Evolutionary conservation across 805 yeast genomes (phyloP).

Genomic region (Saccharomyces jurei): DNA sequence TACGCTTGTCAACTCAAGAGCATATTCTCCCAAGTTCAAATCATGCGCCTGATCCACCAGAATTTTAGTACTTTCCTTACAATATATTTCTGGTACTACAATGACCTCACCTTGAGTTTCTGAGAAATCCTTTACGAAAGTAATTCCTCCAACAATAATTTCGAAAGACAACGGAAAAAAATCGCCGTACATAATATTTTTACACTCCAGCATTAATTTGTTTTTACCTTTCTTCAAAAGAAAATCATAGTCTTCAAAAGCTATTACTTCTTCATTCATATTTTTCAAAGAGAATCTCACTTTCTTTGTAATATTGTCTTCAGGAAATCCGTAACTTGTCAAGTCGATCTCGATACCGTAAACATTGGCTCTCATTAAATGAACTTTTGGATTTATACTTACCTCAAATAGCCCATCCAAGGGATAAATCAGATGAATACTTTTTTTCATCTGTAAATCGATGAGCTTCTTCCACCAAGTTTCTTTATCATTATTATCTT

Average conservation of each 20-base stretch:
- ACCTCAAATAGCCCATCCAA: slow-evolving; percentile 19
- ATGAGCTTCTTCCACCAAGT: slow-evolving; percentile 25
- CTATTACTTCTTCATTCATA: slow-evolving; percentile 8
- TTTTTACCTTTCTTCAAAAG: slow-evolving; percentile 6
- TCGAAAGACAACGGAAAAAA: slow-evolving; percentile 19
- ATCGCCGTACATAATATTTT: slow-evolving; percentile 18
- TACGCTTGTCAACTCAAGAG: slow-evolving; percentile 7
- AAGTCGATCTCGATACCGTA: slow-evolving; percentile 16
- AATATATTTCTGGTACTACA: slow-evolving; percentile 13
- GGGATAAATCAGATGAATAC: slow-evolving; percentile 18
- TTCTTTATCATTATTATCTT: slow-evolving; percentile 10
- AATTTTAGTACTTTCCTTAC: slow-evolving; percentile 13
- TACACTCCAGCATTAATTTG: slow-evolving; percentile 9
- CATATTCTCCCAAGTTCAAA: slow-evolving; percentile 15
- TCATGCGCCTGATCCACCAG: slow-evolving; percentile 11
- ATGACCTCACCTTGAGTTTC: slow-evolving; percentile 1
- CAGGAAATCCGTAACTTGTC: slow-evolving; percentile 12
- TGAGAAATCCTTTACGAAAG: slow-evolving; percentile 21
- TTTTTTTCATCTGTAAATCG: slow-evolving; percentile 6
- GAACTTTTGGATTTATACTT: slow-evolving; percentile 3
- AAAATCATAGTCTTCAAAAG: slow-evolving; percentile 8
- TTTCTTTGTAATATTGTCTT: slow-evolving; percentile 10
- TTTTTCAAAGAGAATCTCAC: slow-evolving; percentile 17
- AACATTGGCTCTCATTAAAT: slow-evolving; percentile 11
- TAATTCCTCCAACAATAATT: slow-evolving; percentile 20